phyloP scores from a whole-genome alignment of 805 yeast genomes.

The Candida ascalaphidarum region DNA sequence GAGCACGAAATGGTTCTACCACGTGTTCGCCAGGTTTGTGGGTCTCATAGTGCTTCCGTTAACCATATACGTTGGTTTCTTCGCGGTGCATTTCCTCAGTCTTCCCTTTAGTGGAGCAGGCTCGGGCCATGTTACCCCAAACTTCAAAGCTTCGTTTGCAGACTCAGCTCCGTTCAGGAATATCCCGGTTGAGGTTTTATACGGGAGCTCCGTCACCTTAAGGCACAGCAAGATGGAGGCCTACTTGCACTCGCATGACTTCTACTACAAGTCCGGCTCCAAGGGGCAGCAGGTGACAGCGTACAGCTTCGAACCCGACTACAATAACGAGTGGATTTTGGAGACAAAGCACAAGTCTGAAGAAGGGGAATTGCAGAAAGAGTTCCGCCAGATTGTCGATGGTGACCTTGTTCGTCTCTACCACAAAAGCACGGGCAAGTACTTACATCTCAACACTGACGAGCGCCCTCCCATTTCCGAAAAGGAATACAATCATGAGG shows the following conservation, averaged over 20 bases:
- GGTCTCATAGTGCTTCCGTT: conserved; percentile 48
- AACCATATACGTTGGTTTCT: conserved; percentile 47
- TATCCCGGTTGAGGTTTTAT: conserved; percentile 58
- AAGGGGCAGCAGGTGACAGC: conserved; percentile 75
- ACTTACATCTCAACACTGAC: conserved; percentile 64
- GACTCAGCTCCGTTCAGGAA: conserved; percentile 26
- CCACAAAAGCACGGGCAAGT: conserved; percentile 61
- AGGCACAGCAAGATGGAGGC: conserved; percentile 67
- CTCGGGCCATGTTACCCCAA: conserved; percentile 54
- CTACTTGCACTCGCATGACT: conserved; percentile 73
- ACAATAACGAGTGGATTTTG: conserved; percentile 67
- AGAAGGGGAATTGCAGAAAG: conserved; percentile 30
- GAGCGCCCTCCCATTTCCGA: conserved; percentile 82
- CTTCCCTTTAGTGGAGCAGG: conserved; percentile 48
- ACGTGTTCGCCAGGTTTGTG: conserved; percentile 29
- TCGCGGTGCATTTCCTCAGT: conserved; percentile 46
- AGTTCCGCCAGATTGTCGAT: conserved; percentile 33
- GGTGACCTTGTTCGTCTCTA: conserved; percentile 56
- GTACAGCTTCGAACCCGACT: conserved; percentile 49
- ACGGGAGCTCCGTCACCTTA: conserved; percentile 63
- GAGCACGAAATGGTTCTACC: conserved; percentile 26
- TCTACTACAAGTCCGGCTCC: conserved; percentile 56
- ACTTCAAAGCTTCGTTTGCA: conserved; percentile 52
- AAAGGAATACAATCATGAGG: conserved; percentile 84
- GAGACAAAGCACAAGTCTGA: conserved; percentile 33